Conservation (phyloP, 805 yeast species). For the Hanseniaspora hatyaiensis region DNA sequence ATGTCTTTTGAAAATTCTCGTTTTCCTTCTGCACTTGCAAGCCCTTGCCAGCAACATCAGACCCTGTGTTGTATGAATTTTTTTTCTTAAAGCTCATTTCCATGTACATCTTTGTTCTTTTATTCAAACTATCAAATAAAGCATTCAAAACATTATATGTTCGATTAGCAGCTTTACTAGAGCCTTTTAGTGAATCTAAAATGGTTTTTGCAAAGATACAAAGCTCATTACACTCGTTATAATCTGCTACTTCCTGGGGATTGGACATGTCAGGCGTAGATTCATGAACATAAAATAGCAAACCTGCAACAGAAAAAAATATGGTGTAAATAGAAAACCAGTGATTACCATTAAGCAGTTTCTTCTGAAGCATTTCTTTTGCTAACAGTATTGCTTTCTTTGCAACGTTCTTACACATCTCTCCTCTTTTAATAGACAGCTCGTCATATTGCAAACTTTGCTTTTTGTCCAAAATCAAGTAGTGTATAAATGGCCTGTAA, state of each 20-base stretch:
- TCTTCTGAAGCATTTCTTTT: constrained; percentile 61
- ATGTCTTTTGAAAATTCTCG: not conserved
- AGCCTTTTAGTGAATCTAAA: constrained; percentile 56
- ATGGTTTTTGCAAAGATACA: constrained; percentile 74
- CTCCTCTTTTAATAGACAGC: constrained; percentile 56
- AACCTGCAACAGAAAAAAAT: constrained; percentile 82
- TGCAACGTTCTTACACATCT: constrained; percentile 76
- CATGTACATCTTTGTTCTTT: constrained; percentile 48
- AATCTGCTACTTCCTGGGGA: constrained; percentile 37
- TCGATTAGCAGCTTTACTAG: constrained; percentile 65
- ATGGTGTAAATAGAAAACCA: constrained; percentile 92
- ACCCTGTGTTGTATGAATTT: not conserved
- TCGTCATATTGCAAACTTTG: constrained; percentile 20
- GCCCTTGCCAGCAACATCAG: constrained; percentile 17
- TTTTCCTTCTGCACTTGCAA: constrained; percentile 11
- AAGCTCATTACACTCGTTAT: constrained; percentile 51
- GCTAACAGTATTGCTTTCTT: constrained; percentile 70
- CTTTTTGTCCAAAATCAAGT: constrained; percentile 36
- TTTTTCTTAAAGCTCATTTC: constrained; percentile 19
- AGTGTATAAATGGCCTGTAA: constrained; percentile 82
- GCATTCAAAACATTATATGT: constrained; percentile 70
- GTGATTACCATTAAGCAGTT: constrained; percentile 71
- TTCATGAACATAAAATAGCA: constrained; percentile 68
- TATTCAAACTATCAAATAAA: constrained; percentile 66
- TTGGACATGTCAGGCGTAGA: constrained; percentile 31